Base-by-base conservation (phyloP, 257 asterid species). In the Gynochthodes officinalis region DNA sequence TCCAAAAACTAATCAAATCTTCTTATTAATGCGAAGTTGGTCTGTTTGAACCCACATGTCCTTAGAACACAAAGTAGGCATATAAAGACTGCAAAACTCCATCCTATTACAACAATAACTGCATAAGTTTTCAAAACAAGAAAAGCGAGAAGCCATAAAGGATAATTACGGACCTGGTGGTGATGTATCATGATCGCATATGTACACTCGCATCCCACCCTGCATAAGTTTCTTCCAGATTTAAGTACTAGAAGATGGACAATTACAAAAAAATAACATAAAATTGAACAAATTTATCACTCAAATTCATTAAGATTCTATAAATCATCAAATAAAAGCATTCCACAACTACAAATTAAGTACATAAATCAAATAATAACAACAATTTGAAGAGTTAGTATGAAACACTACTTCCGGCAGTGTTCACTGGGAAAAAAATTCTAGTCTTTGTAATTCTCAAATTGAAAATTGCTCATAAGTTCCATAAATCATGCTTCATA, bases 131-230 rank as follows among this genome's bases (percentile, higher is more conserved):
- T 50, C 16, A 30, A 50, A 4, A 30, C 6, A 61, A 42, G 55
- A 54, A 70, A 42, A 12, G 15, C 7, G 14, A 74, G 2, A n/a
- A 40, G 12, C 30, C 23, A 0, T 1, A 46, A 32, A 32, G 33
- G 27, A 30, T n/a, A n/a, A 23, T 63, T 35, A 75, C 42, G 74
- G 71, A 91, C 97, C 96, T 82, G 98, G 97, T 64, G 98, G 92
- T 28, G 89, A 79, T 19, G 98, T 89, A 66, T 93, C 90, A 58
- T 82, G 98, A 74, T 86, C 91, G 60, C 95, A 89, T 46, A 90
- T 67, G 84, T 90, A 93, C 69, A 89, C 90, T 61, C 96, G 85
- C 81, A 88, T 80, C 59, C 95, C 86, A 50, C 87, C 95, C 95
- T 91, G 95, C 90, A 88, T 70, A 80, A 80, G 49, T 46, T 78